Evolutionary conservation across 441 rosid species (phyloP), one percentile per base, ranked within the genome.

Genomic region (Francoa sonchifolia): DNA sequence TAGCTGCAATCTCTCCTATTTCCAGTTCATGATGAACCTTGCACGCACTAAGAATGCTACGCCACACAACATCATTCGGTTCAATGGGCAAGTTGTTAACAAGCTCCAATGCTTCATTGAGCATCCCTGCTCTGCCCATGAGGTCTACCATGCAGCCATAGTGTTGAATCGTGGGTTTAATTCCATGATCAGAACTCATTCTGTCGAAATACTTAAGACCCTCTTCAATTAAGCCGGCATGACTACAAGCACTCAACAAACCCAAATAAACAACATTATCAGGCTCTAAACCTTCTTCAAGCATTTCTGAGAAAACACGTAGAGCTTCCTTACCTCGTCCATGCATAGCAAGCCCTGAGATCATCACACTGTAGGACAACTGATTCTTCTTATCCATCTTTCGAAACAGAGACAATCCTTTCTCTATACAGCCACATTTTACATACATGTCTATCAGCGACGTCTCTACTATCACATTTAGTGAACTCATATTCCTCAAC

Each of bases 61-160:
- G 53, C 82, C 84, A 79, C 16, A 76, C 61, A 6, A 76, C 67
- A 32, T 76, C 79, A 15, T 67, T 76, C n/a, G 61, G 76, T 49
- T 67, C 28, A 9, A 76, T 46, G 1, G 62, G 58, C 77, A 79
- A 73, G 62, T 22, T 57, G 22, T 55, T 41, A 59, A 74, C 64
- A 26, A 71, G 67, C 44, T 63, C 61, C 19, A 73, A 55, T 40
- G 82, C 82, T 61, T 79, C 77, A 42, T 43, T 25, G 5, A 76
- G 66, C 62, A 52, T 35, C 12, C 85, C 85, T 0, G 79, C 76
- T 59, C 77, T 62, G 21, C 76, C 76, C 10, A 71, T 42, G 34
- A 79, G 79, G 57, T 71, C 84, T 7, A 71, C 82, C 62, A 76
- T 42, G 53, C 89, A 79, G 9, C 77, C 73, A 23, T 68, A 79